Evolutionary conservation across 1,139 yeast species (phyloP), one percentile per base, ranked within the genome.

Genomic region (Yamadazyma spencermartinsiae): DNA sequence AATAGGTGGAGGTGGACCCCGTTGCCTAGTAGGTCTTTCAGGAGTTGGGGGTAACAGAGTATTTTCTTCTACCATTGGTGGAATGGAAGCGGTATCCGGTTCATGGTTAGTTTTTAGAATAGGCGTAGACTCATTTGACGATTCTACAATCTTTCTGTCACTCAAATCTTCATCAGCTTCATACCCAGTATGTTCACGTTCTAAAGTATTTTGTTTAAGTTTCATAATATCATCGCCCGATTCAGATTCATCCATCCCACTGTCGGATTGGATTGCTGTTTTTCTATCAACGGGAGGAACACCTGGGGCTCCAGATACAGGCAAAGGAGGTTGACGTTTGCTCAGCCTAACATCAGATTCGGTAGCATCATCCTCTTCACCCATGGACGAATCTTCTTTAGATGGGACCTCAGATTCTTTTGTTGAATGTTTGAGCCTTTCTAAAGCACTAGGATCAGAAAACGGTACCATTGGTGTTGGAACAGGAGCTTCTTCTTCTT

Each of bases 161-260:
- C 73, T 67, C 17, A 61, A 49, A 38, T 71, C 76, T 38, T 62
- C 74, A 43, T 69, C 76, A 2, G 77, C 74, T 28, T 71, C 76
- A 43, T 70, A 71, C 0, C 75, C 76, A 4, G 73, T 58, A 5
- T 54, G 56, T 42, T 66, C 73, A 2, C 54, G 41, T 6, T 67
- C 74, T 4, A 57, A 33, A 8, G 51, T 49, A 13, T 43, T 41
- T 10, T 35, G 37, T 20, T 48, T 24, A 12, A 30, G 21, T 15
- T 18, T 12, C 17, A 30, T 30, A 6, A 11, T 12, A 19, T 30
- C 25, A 30, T 30, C 25, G 6, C 18, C 33, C 9, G 23, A 18
- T 4, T 20, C 32, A 6, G 36, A 35, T 6, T 33, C 45, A 33
- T 39, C 36, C n/a, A 42, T 24, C 8, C 54, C 58, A 31, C 49